These are phyloP conservation scores for Diaporthe nobilis DNA, from an alignment of 2,329 filamentous ascomycete species.

Conservation along the genomic window DNA sequence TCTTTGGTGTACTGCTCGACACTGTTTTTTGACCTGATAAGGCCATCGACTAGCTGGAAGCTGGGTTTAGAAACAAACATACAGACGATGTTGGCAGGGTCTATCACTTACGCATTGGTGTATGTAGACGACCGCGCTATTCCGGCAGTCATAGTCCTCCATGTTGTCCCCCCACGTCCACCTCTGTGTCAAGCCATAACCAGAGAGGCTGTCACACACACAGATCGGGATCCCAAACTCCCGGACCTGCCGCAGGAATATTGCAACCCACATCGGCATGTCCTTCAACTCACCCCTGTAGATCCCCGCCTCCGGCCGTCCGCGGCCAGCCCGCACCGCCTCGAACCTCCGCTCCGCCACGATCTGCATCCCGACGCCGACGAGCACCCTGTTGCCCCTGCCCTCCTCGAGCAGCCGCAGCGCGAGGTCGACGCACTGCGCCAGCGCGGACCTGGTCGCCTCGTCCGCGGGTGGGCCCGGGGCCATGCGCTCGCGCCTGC, in stretches of 20 bases:
- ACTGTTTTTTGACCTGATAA: neutral
- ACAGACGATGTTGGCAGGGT: too few species aligned
- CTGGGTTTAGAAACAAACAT: neutral
- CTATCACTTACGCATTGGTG: neutral
- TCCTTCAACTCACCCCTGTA: neutral
- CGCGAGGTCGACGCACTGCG: neutral
- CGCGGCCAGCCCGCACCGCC: neutral
- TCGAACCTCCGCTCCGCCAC: slow-evolving; percentile 1
- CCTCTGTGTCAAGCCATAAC: slow-evolving; percentile 22
- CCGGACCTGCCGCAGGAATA: neutral
- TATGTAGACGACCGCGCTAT: slow-evolving; percentile 13
- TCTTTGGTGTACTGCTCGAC: neutral
- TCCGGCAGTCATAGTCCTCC: slow-evolving; percentile 13
- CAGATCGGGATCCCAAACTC: neutral
- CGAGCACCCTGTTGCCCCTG: neutral
- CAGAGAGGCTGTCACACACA: neutral
- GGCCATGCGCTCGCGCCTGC: neutral
- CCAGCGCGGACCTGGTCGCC: neutral
- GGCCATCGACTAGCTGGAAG: neutral
- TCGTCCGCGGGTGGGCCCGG: neutral
- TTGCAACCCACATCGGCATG: neutral
- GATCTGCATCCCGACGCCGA: neutral
- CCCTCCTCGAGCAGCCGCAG: neutral
- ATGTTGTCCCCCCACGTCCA: neutral
- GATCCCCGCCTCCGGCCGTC: neutral